Conservation (phyloP, 768 basidiomycete genomes). For the Fistulinella prunicolor region DNA sequence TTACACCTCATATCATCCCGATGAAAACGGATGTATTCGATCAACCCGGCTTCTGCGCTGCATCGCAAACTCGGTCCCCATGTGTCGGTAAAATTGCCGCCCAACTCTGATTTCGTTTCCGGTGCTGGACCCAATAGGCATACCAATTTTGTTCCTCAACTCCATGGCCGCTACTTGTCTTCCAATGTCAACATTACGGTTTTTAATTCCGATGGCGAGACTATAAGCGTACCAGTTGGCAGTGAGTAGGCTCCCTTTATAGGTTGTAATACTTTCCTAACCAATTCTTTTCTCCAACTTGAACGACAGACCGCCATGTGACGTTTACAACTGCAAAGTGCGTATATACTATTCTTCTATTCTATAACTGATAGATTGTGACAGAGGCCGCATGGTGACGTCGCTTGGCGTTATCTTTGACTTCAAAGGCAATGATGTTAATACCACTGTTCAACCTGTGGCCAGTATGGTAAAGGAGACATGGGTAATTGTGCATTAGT, state of each 20-base stretch:
- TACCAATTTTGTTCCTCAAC: conserved; percentile 61
- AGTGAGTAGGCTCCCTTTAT: conserved; percentile 28
- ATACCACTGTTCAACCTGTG: conserved; percentile 74
- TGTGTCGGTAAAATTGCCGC: too few relatives aligned
- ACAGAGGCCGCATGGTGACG: conserved; percentile 67
- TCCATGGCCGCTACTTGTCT: conserved; percentile 73
- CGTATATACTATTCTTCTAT: conserved; percentile 13
- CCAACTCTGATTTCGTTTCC: background rate
- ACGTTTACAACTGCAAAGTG: conserved; percentile 78
- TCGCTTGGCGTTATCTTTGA: conserved; percentile 78
- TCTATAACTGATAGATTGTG: background rate
- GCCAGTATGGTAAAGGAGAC: conserved; percentile 72
- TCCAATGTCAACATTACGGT: conserved; percentile 87
- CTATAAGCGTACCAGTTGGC: conserved; percentile 44
- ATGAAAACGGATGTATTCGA: too few relatives aligned
- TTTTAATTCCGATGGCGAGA: conserved; percentile 36
- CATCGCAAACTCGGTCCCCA: too few relatives aligned
- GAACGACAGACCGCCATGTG: conserved; percentile 49
- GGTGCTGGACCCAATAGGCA: conserved; percentile 38
- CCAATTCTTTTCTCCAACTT: background rate
- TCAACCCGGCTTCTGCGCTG: too few relatives aligned
- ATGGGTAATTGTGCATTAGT: conserved; percentile 55
- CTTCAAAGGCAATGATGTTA: conserved; percentile 66
- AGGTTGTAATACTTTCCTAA: background rate
- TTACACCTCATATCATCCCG: too few relatives aligned